Conservation (phyloP, 2,329 filamentous ascomycete species). For the Calonectria fujianensis region DNA sequence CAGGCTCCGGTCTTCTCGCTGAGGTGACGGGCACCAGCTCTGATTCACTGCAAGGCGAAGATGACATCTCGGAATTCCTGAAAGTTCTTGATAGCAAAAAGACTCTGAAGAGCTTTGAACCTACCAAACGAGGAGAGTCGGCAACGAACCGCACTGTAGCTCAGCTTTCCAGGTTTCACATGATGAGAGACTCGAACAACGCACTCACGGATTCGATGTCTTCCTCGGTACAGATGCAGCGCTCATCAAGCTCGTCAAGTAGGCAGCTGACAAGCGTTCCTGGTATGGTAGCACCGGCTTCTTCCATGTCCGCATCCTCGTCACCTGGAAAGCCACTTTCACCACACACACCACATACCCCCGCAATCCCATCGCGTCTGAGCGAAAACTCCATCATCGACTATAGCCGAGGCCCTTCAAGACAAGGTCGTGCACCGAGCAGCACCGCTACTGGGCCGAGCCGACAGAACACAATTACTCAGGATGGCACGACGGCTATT, state of each 20-base stretch:
- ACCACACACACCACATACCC: conserved; percentile 93
- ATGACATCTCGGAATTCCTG: conserved; percentile 94
- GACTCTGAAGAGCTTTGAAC: conserved; percentile 87
- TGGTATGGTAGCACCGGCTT: conserved; percentile 82
- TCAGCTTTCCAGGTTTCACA: conserved; percentile 88
- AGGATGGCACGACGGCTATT: conserved; percentile 78
- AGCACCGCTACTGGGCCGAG: conserved; percentile 57
- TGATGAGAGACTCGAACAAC: conserved; percentile 92
- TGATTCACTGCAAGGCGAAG: conserved; percentile 83
- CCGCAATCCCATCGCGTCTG: conserved; percentile 93
- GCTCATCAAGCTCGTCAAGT: conserved; percentile 85
- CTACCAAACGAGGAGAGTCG: conserved; percentile 79
- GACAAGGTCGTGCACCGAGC: conserved; percentile 53
- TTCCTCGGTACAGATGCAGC: conserved; percentile 88
- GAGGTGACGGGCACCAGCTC: conserved; percentile 81
- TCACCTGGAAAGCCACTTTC: conserved; percentile 94
- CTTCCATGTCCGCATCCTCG: conserved; percentile 88
- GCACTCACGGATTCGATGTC: conserved; percentile 94
- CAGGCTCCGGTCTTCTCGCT: conserved; percentile 86
- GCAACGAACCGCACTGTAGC: conserved; percentile 85
- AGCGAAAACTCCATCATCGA: conserved; percentile 87
- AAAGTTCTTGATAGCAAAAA: conserved; percentile 92
- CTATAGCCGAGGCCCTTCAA: conserved; percentile 58
- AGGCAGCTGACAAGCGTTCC: conserved; percentile 76
- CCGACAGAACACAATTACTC: conserved; percentile 64